Conservation (phyloP, 176 grass and related monocot species). For the Rhynchospora tenuis region DNA sequence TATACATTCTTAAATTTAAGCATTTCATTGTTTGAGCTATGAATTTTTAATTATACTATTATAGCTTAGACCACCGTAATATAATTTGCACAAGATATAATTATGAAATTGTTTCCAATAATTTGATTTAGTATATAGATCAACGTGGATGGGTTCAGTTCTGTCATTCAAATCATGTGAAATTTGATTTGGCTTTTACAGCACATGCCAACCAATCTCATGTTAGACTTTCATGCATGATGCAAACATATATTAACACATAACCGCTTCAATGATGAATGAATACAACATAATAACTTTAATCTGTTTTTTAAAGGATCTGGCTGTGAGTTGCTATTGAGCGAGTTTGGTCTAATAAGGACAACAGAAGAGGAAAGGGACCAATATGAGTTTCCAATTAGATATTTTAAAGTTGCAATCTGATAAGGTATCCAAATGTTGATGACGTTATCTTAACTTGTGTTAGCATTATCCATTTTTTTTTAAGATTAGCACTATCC, state of each 20-base stretch:
- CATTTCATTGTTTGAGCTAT: too few species aligned
- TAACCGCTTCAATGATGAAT: too few species aligned
- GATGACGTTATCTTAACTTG: not conserved
- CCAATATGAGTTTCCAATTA: not conserved
- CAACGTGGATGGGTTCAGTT: not conserved
- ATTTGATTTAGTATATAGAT: not conserved
- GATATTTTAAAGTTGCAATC: not conserved
- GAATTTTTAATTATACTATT: too few species aligned
- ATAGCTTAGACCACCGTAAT: too few species aligned
- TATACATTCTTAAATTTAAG: too few species aligned
- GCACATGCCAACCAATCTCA: not conserved
- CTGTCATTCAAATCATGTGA: not conserved
- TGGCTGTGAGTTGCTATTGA: not conserved
- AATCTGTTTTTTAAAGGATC: not conserved
- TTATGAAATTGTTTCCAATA: not conserved
- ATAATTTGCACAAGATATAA: too few species aligned
- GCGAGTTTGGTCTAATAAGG: too few species aligned
- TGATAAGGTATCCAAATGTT: not conserved
- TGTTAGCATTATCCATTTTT: not conserved
- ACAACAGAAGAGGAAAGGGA: not conserved
- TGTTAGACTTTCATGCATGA: not conserved
- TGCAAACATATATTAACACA: not conserved
- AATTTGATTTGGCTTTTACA: not conserved
- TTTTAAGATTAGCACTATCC: not conserved
- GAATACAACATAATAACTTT: not conserved